phyloP scores from a whole-genome alignment of 805 yeast genomes.

The Nakazawaea wickerhamii region DNA sequence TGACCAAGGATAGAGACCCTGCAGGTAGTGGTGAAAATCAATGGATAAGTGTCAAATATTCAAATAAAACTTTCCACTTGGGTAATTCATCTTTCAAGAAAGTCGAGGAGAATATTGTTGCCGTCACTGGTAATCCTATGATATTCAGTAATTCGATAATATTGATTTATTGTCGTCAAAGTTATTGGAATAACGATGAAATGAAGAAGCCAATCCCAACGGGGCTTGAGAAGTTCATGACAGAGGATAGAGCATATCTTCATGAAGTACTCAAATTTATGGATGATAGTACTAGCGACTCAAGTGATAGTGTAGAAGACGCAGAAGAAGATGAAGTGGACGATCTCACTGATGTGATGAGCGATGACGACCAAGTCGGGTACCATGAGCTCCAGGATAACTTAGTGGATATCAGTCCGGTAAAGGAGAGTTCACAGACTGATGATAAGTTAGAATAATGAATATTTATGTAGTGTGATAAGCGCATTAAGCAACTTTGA shows the following conservation, averaged over 20 bases:
- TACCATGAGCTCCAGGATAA: background rate
- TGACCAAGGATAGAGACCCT: conserved; percentile 16
- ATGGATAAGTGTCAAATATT: conserved; percentile 29
- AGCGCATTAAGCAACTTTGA: no score
- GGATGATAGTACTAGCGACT: conserved; percentile 2
- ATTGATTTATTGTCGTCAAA: conserved; percentile 1
- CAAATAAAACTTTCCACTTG: conserved; percentile 17
- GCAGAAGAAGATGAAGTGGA: conserved; percentile 12
- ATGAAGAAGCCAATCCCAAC: background rate
- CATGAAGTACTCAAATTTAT: background rate
- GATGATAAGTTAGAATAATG: background rate
- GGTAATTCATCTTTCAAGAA: conserved; percentile 5
- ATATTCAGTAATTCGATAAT: conserved; percentile 2
- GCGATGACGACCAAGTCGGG: background rate
- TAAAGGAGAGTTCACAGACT: background rate
- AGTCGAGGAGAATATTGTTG: background rate
- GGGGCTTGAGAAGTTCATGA: background rate
- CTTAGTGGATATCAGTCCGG: conserved; percentile 1
- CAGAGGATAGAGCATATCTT: conserved; percentile 2
- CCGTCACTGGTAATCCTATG: conserved; percentile 1
- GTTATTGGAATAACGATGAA: conserved; percentile 4
- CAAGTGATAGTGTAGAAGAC: background rate
- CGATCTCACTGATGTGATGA: background rate
- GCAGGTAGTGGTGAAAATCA: conserved; percentile 11
- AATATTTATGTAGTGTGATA: background rate